These are phyloP conservation scores for Wickerhamiella sorbophila DNA, from an alignment of 805 yeast genomes.

Conservation along the genomic window DNA sequence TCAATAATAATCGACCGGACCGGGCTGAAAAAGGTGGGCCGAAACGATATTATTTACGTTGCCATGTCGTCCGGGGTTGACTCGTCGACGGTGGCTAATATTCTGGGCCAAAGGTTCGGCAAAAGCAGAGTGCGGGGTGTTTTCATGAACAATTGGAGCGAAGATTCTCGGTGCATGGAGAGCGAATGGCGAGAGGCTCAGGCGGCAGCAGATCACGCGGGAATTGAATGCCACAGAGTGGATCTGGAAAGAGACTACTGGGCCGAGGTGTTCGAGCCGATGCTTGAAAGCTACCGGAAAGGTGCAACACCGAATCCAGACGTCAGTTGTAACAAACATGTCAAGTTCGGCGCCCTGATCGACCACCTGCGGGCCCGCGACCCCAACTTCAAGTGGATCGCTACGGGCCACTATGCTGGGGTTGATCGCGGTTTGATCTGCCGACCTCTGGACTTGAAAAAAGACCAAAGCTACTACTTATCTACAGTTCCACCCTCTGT, in stretches of 20 bases:
- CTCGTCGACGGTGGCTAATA: constrained; percentile 73
- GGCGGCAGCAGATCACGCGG: constrained; percentile 41
- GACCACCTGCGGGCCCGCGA: constrained; percentile 21
- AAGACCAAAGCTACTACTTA: constrained; percentile 87
- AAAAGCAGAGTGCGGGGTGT: constrained; percentile 56
- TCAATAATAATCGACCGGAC: constrained; percentile 2
- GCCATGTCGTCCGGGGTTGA: constrained; percentile 98
- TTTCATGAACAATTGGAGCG: constrained; percentile 85
- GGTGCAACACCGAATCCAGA: constrained; percentile 95
- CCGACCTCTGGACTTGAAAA: constrained; percentile 41
- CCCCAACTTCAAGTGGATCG: constrained; percentile 50
- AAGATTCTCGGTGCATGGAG: constrained; percentile 54
- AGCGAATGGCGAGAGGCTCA: constrained; percentile 80
- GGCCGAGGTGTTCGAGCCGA: constrained; percentile 84
- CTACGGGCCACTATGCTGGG: constrained; percentile 45
- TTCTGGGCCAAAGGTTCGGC: constrained; percentile 33
- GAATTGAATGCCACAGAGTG: constrained; percentile 59
- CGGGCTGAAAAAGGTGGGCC: constrained; percentile 5
- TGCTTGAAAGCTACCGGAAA: constrained; percentile 52
- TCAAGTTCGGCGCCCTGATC: constrained; percentile 73
- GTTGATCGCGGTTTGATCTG: constrained; percentile 17
- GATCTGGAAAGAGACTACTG: constrained; percentile 87
- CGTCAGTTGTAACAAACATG: constrained; percentile 67
- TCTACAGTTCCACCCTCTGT: constrained; percentile 44
- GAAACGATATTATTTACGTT: constrained; percentile 49